Evolutionary conservation across 2,329 filamentous ascomycete species (phyloP).

Genomic region (Cercospora sp.): DNA sequence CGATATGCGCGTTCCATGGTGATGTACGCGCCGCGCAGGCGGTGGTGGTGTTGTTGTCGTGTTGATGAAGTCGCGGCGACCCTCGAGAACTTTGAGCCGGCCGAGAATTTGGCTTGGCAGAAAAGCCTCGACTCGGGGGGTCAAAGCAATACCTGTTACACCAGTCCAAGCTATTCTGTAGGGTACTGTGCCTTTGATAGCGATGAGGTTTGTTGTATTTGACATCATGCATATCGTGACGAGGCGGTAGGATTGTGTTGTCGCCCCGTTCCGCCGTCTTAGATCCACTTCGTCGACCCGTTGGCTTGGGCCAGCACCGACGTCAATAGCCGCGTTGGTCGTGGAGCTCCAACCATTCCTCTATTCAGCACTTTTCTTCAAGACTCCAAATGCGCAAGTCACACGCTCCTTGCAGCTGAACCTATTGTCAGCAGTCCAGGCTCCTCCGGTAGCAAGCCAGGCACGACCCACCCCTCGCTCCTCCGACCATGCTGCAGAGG

Average conservation of each 20-base stretch:
- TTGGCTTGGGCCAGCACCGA: neutral
- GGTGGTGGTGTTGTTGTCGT: neutral
- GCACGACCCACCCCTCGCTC: neutral
- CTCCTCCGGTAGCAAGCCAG: neutral
- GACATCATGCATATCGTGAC: neutral
- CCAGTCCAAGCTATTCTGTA: neutral
- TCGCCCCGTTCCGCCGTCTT: neutral
- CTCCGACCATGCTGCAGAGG: neutral
- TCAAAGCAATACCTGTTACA: neutral
- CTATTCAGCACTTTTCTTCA: neutral
- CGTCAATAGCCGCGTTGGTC: slow-evolving; percentile 14
- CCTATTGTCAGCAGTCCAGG: neutral
- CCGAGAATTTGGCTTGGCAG: neutral
- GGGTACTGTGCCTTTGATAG: neutral
- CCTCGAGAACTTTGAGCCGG: neutral
- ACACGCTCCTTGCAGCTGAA: neutral
- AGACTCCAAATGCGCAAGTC: neutral
- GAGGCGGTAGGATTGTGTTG: neutral
- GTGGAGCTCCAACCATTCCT: neutral
- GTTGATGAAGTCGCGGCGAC: neutral
- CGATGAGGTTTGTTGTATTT: neutral
- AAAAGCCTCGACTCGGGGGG: neutral
- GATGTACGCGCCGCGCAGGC: neutral
- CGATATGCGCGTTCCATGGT: slow-evolving; percentile 1
- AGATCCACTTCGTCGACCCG: neutral